These are phyloP conservation scores for Reticulomyxa filosa DNA, from an alignment of 78 protist genomes.

Conservation along the genomic window DNA sequence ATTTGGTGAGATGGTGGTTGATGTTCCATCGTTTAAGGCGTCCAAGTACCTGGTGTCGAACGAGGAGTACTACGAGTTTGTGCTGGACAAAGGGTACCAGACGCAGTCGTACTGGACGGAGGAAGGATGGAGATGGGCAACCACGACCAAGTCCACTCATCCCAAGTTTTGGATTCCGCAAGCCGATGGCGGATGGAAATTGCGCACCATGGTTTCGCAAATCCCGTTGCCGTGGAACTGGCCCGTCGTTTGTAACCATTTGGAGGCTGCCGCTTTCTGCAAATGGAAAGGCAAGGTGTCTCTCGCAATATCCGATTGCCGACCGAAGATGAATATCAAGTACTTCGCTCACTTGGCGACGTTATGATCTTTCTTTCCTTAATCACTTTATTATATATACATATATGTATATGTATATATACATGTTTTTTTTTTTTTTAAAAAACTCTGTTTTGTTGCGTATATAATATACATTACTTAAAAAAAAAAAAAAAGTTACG, in stretches of 20 bases:
- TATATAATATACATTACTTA: too few relatives aligned
- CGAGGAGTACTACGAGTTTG: slow-evolving; percentile 30
- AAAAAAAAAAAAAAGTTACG: too few relatives aligned
- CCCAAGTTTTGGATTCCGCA: slow-evolving; percentile 31
- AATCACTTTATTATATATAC: too few relatives aligned
- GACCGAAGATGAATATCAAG: too few relatives aligned
- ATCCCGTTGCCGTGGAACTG: slow-evolving; percentile 27
- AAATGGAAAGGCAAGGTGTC: too few relatives aligned
- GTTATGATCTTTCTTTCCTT: too few relatives aligned
- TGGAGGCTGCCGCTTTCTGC: slow-evolving; percentile 37
- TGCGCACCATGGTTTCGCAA: slow-evolving; percentile 11
- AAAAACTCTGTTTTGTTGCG: too few relatives aligned
- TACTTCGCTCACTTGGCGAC: too few relatives aligned
- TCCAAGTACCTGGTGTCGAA: slow-evolving; percentile 25
- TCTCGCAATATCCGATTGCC: too few relatives aligned
- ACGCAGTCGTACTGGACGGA: slow-evolving; percentile 6
- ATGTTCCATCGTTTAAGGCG: slow-evolving; percentile 20
- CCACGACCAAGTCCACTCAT: not conserved
- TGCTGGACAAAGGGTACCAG: slow-evolving; percentile 19
- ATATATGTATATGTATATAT: too few relatives aligned
- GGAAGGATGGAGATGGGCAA: slow-evolving; percentile 34
- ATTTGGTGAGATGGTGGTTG: not conserved
- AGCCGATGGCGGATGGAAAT: not conserved
- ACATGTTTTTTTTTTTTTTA: too few relatives aligned
- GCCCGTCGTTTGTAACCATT: slow-evolving; percentile 40